phyloP scores from a whole-genome alignment of 1,139 yeast genomes.

The Nakaseomyces nivariensis region DNA sequence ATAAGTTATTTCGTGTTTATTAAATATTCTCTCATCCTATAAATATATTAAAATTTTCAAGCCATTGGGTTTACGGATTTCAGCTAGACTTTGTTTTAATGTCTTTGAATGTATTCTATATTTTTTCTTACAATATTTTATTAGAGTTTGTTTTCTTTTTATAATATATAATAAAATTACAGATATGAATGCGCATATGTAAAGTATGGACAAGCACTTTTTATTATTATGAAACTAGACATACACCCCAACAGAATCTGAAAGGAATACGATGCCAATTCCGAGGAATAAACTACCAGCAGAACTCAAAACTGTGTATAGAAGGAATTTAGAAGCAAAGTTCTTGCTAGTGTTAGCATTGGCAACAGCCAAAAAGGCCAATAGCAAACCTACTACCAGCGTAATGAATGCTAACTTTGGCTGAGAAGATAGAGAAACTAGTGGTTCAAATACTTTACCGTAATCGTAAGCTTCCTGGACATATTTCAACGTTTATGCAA shows the following conservation, averaged over 20 bases:
- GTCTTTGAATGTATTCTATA: neutral
- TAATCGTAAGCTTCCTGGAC: slow-evolving; percentile 16
- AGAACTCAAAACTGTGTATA: slow-evolving; percentile 13
- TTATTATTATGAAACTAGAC: slow-evolving; percentile 9
- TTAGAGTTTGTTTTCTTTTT: neutral
- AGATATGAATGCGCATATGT: no score
- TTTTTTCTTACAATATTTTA: neutral
- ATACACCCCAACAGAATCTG: slow-evolving; percentile 28
- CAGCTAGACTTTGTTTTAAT: no score
- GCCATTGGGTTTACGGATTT: no score
- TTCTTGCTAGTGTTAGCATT: slow-evolving; percentile 12
- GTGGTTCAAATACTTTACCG: slow-evolving; percentile 10
- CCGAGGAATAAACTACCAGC: slow-evolving; percentile 23
- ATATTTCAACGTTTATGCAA: no score
- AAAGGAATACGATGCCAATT: slow-evolving; percentile 20
- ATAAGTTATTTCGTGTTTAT: neutral
- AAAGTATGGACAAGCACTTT: neutral
- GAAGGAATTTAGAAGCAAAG: slow-evolving; percentile 12
- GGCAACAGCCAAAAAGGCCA: slow-evolving; percentile 16
- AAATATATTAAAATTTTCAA: neutral
- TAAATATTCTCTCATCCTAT: neutral
- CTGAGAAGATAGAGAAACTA: slow-evolving; percentile 18
- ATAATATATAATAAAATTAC: neutral
- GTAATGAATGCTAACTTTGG: slow-evolving; percentile 20
- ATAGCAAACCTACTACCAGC: slow-evolving; percentile 13